A percentile compares a stretch with the other conserved stretches of the same genome.
phyloP scores from a whole-genome alignment of 1,284 basidiomycete species.

The Marasmius oreades region DNA sequence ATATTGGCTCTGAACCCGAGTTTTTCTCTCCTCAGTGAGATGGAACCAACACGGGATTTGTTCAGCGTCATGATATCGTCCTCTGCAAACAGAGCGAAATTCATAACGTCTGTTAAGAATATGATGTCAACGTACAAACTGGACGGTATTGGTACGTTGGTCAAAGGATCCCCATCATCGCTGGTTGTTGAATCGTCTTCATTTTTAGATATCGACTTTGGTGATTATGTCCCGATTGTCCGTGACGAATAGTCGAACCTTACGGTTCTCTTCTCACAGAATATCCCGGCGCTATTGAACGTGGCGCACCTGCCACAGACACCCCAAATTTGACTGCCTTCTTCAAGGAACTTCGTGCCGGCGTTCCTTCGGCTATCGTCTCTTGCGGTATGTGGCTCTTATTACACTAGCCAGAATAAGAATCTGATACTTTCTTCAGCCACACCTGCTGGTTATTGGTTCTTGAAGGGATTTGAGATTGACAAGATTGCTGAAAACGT shows the following conservation, averaged over 20 bases:
- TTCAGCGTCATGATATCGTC: conserved; percentile 14
- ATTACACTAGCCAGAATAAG: too few species aligned
- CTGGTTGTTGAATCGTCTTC: neutral
- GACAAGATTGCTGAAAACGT: conserved; percentile 20
- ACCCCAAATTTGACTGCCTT: conserved; percentile 22
- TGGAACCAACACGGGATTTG: conserved; percentile 8
- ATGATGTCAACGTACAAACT: conserved; percentile 7
- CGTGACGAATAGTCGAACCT: too few species aligned
- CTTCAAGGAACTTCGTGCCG: conserved; percentile 17
- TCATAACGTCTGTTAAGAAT: conserved; percentile 10
- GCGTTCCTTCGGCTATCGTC: conserved; percentile 10
- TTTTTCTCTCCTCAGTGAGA: neutral
- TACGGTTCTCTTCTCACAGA: too few species aligned
- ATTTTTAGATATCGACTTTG: conserved; percentile 13
- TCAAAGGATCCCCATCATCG: too few species aligned
- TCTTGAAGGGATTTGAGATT: conserved; percentile 24
- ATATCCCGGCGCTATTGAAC: conserved; percentile 18
- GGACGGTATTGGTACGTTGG: conserved; percentile 14
- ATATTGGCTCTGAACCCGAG: neutral
- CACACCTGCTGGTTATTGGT: conserved; percentile 24
- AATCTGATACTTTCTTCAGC: too few species aligned
- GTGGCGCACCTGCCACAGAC: conserved; percentile 18
- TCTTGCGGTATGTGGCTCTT: conserved; percentile 12
- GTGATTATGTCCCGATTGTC: neutral
- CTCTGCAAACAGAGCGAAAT: conserved; percentile 9